Evolutionary conservation across 1,284 basidiomycete genomes (phyloP).

Genomic region (Apiotrichum porosum): DNA sequence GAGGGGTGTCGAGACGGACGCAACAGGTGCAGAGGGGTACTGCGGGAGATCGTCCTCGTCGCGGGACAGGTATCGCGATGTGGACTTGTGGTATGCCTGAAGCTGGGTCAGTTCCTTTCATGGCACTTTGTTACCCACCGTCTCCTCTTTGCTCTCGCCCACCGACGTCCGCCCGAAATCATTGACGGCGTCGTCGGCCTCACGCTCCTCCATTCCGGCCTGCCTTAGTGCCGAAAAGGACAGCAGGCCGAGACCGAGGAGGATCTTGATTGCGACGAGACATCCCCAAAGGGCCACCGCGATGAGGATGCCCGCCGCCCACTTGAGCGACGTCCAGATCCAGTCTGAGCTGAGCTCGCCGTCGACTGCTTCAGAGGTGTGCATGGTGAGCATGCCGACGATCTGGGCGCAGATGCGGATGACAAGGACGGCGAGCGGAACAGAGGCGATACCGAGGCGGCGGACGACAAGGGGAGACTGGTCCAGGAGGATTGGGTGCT

Average conservation of each 20-base stretch:
- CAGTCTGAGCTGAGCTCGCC: conserved; percentile 27
- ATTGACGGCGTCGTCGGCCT: conserved; percentile 66
- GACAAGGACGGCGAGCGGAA: conserved; percentile 88
- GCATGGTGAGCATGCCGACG: conserved; percentile 57
- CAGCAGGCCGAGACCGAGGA: conserved; percentile 79
- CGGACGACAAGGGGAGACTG: conserved; percentile 92
- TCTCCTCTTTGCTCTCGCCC: conserved; percentile 79
- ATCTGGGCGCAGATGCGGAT: conserved; percentile 83
- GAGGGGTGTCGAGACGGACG: not conserved
- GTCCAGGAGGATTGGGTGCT: conserved; percentile 74
- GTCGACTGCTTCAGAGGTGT: conserved; percentile 20
- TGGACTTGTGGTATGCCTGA: conserved; percentile 74
- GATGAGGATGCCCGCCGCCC: conserved; percentile 60
- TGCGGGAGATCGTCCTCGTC: conserved; percentile 62
- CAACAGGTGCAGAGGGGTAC: conserved; percentile 38
- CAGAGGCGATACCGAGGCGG: conserved; percentile 84
- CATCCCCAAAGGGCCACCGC: conserved; percentile 73
- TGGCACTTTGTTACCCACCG: conserved; percentile 55
- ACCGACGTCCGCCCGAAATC: conserved; percentile 79
- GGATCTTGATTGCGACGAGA: conserved; percentile 76
- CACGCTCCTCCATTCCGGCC: conserved; percentile 69
- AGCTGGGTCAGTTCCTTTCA: not conserved
- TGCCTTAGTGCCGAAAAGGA: conserved; percentile 72
- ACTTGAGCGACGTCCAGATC: conserved; percentile 53
- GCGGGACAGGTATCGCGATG: conserved; percentile 66